These are phyloP conservation scores for Fraxinus baroniana DNA, from an alignment of 305 asterid genomes.

Conservation along the genomic window DNA sequence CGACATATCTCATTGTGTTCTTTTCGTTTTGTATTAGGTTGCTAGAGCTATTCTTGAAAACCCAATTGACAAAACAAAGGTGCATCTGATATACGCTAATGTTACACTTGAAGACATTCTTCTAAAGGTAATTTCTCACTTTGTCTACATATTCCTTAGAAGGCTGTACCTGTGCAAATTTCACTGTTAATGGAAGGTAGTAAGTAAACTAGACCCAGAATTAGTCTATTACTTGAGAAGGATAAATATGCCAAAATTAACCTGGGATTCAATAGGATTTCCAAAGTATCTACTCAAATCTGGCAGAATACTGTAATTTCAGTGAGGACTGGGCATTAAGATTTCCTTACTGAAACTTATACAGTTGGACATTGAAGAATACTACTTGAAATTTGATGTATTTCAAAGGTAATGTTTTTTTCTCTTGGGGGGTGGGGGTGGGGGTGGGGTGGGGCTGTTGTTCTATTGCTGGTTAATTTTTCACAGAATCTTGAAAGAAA, in stretches of 20 bases:
- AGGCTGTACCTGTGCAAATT: not conserved
- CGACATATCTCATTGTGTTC: not conserved
- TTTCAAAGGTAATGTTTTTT: not conserved
- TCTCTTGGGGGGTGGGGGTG: not conserved
- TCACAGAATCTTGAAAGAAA: not conserved
- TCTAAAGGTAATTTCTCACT: slow-evolving; percentile 56
- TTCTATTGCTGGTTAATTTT: not conserved
- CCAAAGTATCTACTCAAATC: not conserved
- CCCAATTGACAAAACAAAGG: slow-evolving; percentile 70
- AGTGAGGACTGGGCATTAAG: not conserved
- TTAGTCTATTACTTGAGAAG: not conserved
- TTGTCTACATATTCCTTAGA: not conserved
- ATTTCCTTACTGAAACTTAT: not conserved
- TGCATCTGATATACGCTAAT: slow-evolving; percentile 86
- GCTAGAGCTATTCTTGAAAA: slow-evolving; percentile 86
- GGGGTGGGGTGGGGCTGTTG: not conserved
- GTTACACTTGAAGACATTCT: slow-evolving; percentile 83
- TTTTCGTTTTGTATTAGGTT: slow-evolving; percentile 50
- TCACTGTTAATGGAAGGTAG: not conserved
- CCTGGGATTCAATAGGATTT: not conserved
- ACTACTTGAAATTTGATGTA: not conserved
- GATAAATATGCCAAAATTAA: not conserved
- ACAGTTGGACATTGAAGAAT: not conserved
- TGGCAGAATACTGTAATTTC: not conserved
- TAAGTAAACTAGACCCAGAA: not conserved